Evolutionary conservation across 192 early-diverging fungal genomes (phyloP), one percentile per base, ranked within the genome.

Genomic region (Lobulomyces angularis): DNA sequence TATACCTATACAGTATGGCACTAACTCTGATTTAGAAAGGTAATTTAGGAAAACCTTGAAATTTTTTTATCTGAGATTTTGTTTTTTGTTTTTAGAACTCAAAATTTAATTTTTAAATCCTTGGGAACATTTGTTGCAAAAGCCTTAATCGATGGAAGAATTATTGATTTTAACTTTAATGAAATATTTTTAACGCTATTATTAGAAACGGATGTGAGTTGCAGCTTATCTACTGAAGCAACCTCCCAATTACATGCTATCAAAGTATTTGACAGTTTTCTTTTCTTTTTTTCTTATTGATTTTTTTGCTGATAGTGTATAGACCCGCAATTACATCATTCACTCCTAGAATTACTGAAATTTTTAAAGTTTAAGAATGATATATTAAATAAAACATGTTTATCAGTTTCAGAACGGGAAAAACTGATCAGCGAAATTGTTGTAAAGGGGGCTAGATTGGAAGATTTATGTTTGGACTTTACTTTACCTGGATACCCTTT

Each of bases 121-220:
- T 45, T 88, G 1, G 92, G 92, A 8, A 83, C 79, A 29, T 86
- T 94, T 57, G 74, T 90, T 14, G 87, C 84, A 19, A 89, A 90
- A 56, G 81, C 83, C 1, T 58, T 94, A 58, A 56, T 92, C 27
- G 92, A 97, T 46, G 69, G 70, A 24, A 65, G 92, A 34, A 72
- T 86, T 5, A 67, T 97, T 25, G 89, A 94, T 53, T 55, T 96
- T 36, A 81, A 80, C 2, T 73, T 96, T 41, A 76, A 70, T 38
- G n/a, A n/a, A n/a, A n/a, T n/a, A n/a, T n/a, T n/a, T n/a, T n/a
- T n/a, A n/a, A 48, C 69, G 1, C 45, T 77, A 5, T 90, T 96
- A 53, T 65, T 92, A 37, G 67, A 77, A 7, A 63, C 78, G 34
- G 61, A 82, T 11, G 63, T 86, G 20, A 53, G 32, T 45, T 59